phyloP scores from a whole-genome alignment of 2,329 filamentous ascomycete genomes.

The Plectosphaerella cucumerina region DNA sequence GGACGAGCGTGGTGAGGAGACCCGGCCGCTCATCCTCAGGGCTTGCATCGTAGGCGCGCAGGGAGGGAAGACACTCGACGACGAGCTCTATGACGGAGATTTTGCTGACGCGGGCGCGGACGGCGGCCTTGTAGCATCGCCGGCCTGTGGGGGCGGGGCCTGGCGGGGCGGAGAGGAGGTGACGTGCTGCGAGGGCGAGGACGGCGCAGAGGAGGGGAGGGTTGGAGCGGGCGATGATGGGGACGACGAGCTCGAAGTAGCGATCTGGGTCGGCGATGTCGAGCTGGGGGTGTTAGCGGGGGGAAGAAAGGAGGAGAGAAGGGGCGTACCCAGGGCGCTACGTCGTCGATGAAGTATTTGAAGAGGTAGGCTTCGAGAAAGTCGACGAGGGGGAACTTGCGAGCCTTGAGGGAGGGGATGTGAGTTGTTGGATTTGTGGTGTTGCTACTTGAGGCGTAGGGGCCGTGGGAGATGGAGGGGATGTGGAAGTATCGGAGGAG shows the following conservation, averaged over 20 bases:
- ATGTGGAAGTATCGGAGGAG: background rate
- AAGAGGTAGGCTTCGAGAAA: background rate
- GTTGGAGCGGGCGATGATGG: background rate
- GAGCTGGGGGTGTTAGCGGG: background rate
- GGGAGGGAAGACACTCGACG: background rate
- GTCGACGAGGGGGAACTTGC: background rate
- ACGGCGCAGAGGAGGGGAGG: constrained; percentile 16
- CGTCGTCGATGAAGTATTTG: background rate
- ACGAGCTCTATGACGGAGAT: background rate
- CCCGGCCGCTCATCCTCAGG: background rate
- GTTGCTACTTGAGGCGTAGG: background rate
- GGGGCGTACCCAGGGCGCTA: background rate
- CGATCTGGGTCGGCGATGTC: background rate
- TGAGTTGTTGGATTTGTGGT: background rate
- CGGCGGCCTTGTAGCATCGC: background rate
- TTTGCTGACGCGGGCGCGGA: background rate
- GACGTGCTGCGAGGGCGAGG: constrained; percentile 16
- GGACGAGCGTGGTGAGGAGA: background rate
- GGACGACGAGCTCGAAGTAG: background rate
- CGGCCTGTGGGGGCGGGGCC: background rate
- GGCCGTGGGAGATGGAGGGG: background rate
- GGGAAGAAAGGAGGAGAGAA: background rate
- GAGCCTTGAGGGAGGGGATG: background rate
- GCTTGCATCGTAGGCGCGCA: background rate
- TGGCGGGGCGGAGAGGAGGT: constrained; percentile 4